A percentile compares a stretch with the other conserved stretches of the same genome.
Conservation (phyloP, 2,329 filamentous ascomycete genomes). For the Ophiostoma perfectum region DNA sequence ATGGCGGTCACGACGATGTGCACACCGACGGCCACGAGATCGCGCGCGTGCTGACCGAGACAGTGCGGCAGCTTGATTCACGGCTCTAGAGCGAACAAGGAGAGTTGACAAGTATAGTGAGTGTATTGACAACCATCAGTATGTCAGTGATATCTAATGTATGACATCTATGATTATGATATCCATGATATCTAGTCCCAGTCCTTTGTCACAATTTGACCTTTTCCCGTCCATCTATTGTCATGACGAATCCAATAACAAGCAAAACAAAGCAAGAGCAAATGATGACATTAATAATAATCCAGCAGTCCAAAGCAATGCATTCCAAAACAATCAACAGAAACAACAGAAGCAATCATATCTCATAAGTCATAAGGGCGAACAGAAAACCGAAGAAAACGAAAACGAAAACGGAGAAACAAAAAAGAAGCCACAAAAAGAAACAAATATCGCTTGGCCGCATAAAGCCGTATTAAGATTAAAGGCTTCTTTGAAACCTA, state of each 20-base stretch:
- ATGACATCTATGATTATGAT: not conserved
- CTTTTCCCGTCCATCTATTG: not conserved
- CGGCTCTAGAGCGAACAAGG: not conserved
- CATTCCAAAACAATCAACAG: not conserved
- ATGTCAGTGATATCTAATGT: not conserved
- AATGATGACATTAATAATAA: not conserved
- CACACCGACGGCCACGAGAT: constrained; percentile 57
- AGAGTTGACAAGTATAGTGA: not conserved
- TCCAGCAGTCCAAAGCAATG: not conserved
- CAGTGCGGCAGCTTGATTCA: constrained; percentile 25
- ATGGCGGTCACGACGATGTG: constrained; percentile 58
- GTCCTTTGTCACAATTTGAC: not conserved
- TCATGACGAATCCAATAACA: not conserved
- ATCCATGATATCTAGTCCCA: not conserved
- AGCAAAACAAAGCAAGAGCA: not conserved
- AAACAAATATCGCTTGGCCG: constrained; percentile 7
- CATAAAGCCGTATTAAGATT: constrained; percentile 12
- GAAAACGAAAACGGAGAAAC: constrained; percentile 8
- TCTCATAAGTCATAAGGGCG: constrained; percentile 4
- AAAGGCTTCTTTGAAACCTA: not conserved
- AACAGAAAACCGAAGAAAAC: not conserved
- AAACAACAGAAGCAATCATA: not conserved
- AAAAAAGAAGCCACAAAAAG: constrained; percentile 3
- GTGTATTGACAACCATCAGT: not conserved
- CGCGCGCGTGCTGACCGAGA: constrained; percentile 41